Evolutionary conservation across 441 rosid genomes (phyloP), one percentile per base, ranked within the genome.

Genomic region (Arabidopsis hybrid): DNA sequence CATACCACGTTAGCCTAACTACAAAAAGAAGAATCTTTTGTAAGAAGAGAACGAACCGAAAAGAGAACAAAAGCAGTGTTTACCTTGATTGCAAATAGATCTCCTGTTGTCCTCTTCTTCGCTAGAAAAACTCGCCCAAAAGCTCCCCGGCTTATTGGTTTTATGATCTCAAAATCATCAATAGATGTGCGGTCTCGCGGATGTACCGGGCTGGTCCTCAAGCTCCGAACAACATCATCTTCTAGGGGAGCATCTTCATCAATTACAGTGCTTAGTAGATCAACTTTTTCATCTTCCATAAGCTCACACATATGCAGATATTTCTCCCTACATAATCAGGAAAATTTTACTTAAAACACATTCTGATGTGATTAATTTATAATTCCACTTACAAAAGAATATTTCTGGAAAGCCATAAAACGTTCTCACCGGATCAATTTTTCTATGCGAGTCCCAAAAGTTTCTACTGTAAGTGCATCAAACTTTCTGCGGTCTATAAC

Each of bases 121-220:
- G 98, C 97, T 77, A 95, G 78, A 86, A 95, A 95, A 73, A 95
- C 99, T 61, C 97, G 89, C 68, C 98, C 99, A 88, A 93, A 95
- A 73, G 99, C 98, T 67, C 99, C 99, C 43, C 99, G 96, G 78
- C 99, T 93, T 58, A 95, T 93, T 79, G 99, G 99, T 78, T 95
- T 95, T 79, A 95, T 95, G 74, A 95, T 93, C 88, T 89, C 97
- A 84, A 95, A 95, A 80, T 95, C 97, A 86, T 95, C 99, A 82
- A 95, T 95, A 18, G 95, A 82, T 56, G 98, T 95, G 71, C 98
- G 97, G 78, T 95, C 99, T 79, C 85, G 91, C 1, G 91, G 85
- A 83, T 90, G 98, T 56, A 78, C 68, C 39, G 99, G 99, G 82
- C 98, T 91, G 72, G 98, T 87, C 80, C 99, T 89, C 90, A 93